These are phyloP conservation scores for Calonectria hongkongensis DNA, from an alignment of 2,329 filamentous ascomycete species.

Conservation along the genomic window DNA sequence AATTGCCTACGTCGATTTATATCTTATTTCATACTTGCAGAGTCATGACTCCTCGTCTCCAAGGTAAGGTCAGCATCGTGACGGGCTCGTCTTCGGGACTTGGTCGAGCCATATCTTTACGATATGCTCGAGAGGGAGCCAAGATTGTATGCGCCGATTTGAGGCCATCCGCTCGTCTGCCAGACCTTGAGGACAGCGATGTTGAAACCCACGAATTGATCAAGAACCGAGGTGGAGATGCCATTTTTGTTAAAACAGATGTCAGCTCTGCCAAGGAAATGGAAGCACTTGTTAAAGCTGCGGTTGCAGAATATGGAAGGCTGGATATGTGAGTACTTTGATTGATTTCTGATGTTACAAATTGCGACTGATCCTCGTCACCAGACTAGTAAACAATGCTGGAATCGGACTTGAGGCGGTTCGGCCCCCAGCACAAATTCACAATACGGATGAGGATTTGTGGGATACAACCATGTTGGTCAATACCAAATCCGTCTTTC, in stretches of 20 bases:
- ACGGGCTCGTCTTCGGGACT: not conserved
- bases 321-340: not conserved
- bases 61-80: not conserved
- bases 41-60: not conserved
- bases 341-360: not conserved
- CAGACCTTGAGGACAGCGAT: not conserved
- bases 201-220: conserved; percentile 3
- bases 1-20: not conserved
- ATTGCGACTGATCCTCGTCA: not conserved
- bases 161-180: not conserved
- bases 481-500: not conserved
- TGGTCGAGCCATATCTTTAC: not conserved
- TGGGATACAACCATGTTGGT: not conserved
- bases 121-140: not conserved
- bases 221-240: not conserved
- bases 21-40: not conserved
- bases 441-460: not conserved
- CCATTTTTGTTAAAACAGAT: not conserved
- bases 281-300: not conserved
- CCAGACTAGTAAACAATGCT: not conserved
- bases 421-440: not conserved
- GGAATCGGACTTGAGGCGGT: not conserved
- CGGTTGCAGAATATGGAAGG: not conserved
- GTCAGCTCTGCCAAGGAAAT: not conserved
- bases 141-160: conserved; percentile 1